Conservation (phyloP, 2,329 filamentous ascomycete species). For the Talaromyces sp. region DNA sequence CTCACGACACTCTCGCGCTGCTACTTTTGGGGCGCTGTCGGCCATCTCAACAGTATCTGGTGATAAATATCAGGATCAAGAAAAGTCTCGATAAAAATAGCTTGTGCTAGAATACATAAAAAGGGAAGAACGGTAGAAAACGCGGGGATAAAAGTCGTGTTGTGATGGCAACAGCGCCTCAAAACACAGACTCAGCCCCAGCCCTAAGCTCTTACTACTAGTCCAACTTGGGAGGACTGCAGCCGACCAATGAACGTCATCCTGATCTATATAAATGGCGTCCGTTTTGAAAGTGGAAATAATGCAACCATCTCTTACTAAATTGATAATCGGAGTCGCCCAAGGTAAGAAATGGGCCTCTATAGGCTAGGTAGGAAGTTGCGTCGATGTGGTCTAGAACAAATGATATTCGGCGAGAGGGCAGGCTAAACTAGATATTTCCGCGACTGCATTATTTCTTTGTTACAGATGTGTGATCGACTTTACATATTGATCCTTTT, state of each 20-base stretch:
- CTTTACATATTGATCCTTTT: too few relatives aligned
- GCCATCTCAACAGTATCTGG: neutral
- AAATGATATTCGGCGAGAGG: too few relatives aligned
- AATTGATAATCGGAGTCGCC: neutral
- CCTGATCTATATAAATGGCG: neutral
- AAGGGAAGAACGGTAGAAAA: neutral
- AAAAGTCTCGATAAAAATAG: neutral
- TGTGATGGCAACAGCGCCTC: neutral
- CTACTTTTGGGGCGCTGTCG: constrained; percentile 13
- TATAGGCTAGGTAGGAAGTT: too few relatives aligned
- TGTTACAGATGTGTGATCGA: too few relatives aligned
- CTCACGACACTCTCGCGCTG: constrained; percentile 24
- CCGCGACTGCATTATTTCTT: too few relatives aligned
- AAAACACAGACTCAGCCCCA: neutral
- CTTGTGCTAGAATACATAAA: neutral
- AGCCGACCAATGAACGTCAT: neutral
- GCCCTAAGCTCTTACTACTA: neutral
- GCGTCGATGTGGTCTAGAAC: too few relatives aligned
- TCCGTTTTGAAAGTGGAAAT: too few relatives aligned
- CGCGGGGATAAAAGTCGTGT: neutral
- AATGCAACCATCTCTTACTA: neutral
- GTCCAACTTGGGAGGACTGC: neutral
- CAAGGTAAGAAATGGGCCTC: too few relatives aligned
- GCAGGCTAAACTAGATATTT: too few relatives aligned
- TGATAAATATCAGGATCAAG: neutral